Evolutionary conservation across 2,329 filamentous ascomycete species (phyloP).

Genomic region (Sporothrix mexicana): DNA sequence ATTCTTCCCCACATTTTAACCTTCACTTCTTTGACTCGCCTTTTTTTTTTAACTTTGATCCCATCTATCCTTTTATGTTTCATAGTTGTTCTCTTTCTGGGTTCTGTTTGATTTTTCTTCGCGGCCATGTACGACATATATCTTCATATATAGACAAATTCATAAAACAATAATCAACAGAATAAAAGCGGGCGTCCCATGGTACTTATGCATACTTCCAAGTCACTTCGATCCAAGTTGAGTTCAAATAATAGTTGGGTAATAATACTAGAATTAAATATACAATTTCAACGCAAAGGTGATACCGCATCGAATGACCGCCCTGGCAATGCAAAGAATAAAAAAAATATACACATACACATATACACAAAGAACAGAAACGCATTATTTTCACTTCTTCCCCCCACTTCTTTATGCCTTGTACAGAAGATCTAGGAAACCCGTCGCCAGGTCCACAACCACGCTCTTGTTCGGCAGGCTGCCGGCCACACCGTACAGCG

Average conservation of each 20-base stretch:
- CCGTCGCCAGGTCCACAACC: constrained; percentile 85
- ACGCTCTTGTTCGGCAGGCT: constrained; percentile 95
- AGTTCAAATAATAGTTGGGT: background rate
- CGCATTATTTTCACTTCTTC: background rate
- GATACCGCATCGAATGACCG: background rate
- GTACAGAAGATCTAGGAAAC: constrained; percentile 91
- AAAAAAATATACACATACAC: background rate
- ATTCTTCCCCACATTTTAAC: background rate
- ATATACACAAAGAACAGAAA: background rate
- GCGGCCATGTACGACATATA: constrained; percentile 22
- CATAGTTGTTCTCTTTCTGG: background rate
- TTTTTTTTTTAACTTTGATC: constrained; percentile 2
- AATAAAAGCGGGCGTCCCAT: background rate
- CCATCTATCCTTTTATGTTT: background rate
- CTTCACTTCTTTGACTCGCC: background rate
- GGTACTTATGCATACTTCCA: background rate
- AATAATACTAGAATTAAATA: background rate
- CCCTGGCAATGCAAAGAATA: constrained; percentile 10
- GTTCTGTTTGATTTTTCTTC: constrained; percentile 6
- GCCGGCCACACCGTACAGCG: constrained; percentile 92
- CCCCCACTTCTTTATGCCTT: constrained; percentile 54
- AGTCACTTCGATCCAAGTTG: background rate
- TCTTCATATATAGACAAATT: constrained; percentile 23
- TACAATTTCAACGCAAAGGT: background rate
- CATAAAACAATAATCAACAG: constrained; percentile 2